Base-by-base conservation (phyloP, 2,329 filamentous ascomycete genomes). In the Verticillium alfalfae region DNA sequence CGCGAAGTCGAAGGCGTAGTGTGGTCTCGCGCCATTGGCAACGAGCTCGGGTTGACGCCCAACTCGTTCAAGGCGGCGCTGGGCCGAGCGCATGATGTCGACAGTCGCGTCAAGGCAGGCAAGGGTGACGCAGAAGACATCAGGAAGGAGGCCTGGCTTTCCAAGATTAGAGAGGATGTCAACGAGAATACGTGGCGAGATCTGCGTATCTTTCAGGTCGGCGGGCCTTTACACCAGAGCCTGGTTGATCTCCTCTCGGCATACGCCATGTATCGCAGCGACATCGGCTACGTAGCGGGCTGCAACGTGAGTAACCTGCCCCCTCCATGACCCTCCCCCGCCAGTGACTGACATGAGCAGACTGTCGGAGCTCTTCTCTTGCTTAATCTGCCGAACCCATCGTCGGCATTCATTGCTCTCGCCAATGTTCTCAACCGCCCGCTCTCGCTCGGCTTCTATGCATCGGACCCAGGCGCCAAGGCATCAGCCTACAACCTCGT, bases 221-320 rank as follows among this genome's bases (percentile, higher is more conserved):
- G 76, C 16, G 87, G 84, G 0, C 89, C 90, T 1, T 77, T 93
- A 12, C 85, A 93, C 70, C 79, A 86, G 62, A 81, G 83, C 41
- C 78, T 95, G 36, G 78, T 89, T 18, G 87, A 94, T 70, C 85
- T 95, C 10, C 79, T 94, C 63, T 87, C 87, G 68, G 92, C 91
- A 7, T 94, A 94, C 73, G 82, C 88, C 60, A 90, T 92, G 84
- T 95, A 95, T 74, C 84, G 91, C 64, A 89, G 87, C 66, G 91
- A 95, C 70, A 89, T 94, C 69, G 90, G 91, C 65, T 93, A 92
- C 69, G 83, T 91, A 62, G 81, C 83, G 64, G 90, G 90, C 60
- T 90, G 88, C 66, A 90, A 92, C 70, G 88, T 91, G 74, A 81
- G 88, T 81, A 37, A 22, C 61, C 54, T n/a, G 58, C 54, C 22